Evolutionary conservation across 345 rosid genomes (phyloP).

Genomic region (Iberis pinnata): DNA sequence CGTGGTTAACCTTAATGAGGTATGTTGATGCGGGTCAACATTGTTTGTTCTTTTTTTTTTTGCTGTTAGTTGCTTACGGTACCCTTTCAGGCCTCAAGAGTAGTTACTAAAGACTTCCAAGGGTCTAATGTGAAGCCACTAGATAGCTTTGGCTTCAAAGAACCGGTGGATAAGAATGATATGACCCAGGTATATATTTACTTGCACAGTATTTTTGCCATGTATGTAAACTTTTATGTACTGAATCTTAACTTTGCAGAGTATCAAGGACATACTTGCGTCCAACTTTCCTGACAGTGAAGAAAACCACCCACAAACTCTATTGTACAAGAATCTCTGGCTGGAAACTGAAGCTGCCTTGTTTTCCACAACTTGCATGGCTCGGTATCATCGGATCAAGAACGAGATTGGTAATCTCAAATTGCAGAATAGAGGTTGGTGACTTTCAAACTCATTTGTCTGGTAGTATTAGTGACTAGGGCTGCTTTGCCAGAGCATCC

Average conservation of each 20-base stretch:
- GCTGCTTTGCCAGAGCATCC: neutral
- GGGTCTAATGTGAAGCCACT: constrained; percentile 20
- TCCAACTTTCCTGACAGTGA: constrained; percentile 53
- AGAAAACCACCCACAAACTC: constrained; percentile 47
- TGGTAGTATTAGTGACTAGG: neutral
- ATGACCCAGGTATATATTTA: constrained; percentile 52
- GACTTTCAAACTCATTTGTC: constrained; percentile 5
- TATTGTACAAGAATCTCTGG: constrained; percentile 86
- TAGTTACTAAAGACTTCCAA: constrained; percentile 17
- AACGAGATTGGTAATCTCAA: constrained; percentile 43
- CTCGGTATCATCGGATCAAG: constrained; percentile 61
- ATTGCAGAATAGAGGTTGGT: constrained; percentile 37
- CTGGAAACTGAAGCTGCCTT: constrained; percentile 89
- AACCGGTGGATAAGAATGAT: constrained; percentile 39
- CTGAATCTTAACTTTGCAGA: constrained; percentile 40
- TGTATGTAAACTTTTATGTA: constrained; percentile 6
- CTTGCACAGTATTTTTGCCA: constrained; percentile 8
- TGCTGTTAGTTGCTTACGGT: constrained; percentile 13
- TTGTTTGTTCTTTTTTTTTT: constrained; percentile 19
- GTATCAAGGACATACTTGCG: constrained; percentile 58
- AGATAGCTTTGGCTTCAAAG: constrained; percentile 27
- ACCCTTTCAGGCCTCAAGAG: constrained; percentile 19
- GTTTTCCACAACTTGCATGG: constrained; percentile 54
- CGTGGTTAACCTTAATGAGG: constrained; percentile 40
- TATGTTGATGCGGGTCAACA: constrained; percentile 25